Conservation (phyloP, 1,284 basidiomycete species). For the Phlebopus sp. region DNA sequence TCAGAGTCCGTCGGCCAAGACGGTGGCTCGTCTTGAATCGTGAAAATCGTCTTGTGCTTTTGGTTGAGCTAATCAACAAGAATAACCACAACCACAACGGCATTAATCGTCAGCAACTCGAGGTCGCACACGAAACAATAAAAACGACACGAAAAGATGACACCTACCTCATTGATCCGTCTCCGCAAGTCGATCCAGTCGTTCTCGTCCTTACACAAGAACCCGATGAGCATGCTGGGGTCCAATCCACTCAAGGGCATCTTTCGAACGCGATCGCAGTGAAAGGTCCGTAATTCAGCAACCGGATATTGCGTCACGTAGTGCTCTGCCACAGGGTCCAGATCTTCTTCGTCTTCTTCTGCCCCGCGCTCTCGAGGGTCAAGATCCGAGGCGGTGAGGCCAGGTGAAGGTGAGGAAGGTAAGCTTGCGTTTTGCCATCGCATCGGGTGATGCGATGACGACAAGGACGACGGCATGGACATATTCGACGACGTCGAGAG, state of each 20-base stretch:
- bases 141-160: constrained; percentile 3
- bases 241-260: constrained; percentile 91
- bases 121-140: not conserved
- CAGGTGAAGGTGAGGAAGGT: constrained; percentile 18
- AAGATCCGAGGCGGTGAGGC: constrained; percentile 35
- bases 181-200: constrained; percentile 84
- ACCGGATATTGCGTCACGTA: constrained; percentile 62
- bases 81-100: not conserved
- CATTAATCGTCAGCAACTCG: not conserved
- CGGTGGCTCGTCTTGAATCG: constrained; percentile 82
- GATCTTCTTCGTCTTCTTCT: constrained; percentile 31
- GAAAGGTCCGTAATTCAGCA: constrained; percentile 81
- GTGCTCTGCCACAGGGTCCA: constrained; percentile 52
- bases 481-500: constrained; percentile 45
- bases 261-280: constrained; percentile 91
- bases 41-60: constrained; percentile 76
- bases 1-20: constrained; percentile 76
- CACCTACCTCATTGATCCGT: constrained; percentile 67
- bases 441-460: constrained; percentile 22
- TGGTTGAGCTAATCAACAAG: constrained; percentile 36
- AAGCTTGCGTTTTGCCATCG: constrained; percentile 31
- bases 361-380: constrained; percentile 36
- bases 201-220: constrained; percentile 77
- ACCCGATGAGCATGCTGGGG: constrained; percentile 96
- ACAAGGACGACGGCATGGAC: constrained; percentile 24